Conservation (phyloP, 78 protist species). For the Carpediemonas membranifera region DNA sequence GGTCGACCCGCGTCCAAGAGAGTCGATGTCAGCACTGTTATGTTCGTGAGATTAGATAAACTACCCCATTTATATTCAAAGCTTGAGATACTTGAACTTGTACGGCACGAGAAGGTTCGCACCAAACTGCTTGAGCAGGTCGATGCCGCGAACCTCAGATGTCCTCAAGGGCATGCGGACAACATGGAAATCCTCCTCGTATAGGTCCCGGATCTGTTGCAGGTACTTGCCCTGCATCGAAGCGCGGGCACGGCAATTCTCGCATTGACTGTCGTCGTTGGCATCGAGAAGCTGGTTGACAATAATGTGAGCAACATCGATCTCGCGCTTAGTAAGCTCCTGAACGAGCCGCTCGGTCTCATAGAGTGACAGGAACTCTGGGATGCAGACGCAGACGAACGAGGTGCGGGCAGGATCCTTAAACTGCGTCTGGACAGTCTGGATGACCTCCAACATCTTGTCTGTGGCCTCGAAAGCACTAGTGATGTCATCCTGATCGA, state of each 20-base stretch:
- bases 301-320: neutral
- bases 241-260: neutral
- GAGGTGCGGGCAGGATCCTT: conserved; percentile 56
- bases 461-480: conserved; percentile 1
- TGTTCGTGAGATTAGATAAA: too few species aligned
- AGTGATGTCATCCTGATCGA: conserved; percentile 26
- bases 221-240: neutral
- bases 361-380: conserved; percentile 91
- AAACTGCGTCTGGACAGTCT: conserved; percentile 51
- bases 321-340: neutral
- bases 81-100: neutral
- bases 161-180: neutral
- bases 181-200: conserved; percentile 4
- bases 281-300: neutral
- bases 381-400: conserved; percentile 92
- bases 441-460: conserved; percentile 31
- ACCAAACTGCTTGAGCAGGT: neutral
- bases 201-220: neutral
- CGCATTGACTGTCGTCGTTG: neutral
- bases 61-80: neutral
- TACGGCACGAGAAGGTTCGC: neutral
- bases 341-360: conserved; percentile 97
- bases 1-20: too few species aligned
- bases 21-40: too few species aligned
- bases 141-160: conserved; percentile 1